Evolutionary conservation across 2,329 filamentous ascomycete species (phyloP), one percentile per base, ranked within the genome.

Genomic region (Myriosclerotinia curreyana): DNA sequence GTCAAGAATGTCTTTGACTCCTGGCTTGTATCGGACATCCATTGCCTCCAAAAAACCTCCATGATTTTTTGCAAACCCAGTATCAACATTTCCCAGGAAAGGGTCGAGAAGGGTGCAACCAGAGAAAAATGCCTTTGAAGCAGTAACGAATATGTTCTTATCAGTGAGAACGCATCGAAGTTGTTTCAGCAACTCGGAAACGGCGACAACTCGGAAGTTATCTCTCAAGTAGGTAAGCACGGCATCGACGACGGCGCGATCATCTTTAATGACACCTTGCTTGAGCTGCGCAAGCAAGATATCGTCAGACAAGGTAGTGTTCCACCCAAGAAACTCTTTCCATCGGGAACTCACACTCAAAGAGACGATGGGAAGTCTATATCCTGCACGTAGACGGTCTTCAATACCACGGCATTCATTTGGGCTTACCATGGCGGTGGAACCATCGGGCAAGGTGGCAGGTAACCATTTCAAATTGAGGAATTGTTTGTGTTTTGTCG

Each of bases 61-160:
- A 25, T 73, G 67, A 1, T 66, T 56, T 20, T 68, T 40, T 61
- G 66, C 69, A 36, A 72, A 72, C 5, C 56, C 66, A 0, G 31
- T 42, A 6, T 73, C 70, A n/a, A 71, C 64, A 56, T 70, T 71
- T 15, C 38, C 66, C 22, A 71, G 42, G 55, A 71, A 73, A 42
- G 71, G 70, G 5, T 62, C 36, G 3, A 73, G 66, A 34, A 60
- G 28, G 0, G 67, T 46, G 22, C 68, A 71, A n/a, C 66, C 60
- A 34, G 42, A 48, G 42, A 56, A 28, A 28, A 73, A 70, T 7
- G 65, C 70, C 4, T 68, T 59, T 15, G 66, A 65, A 22, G 70
- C 62, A 11, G 44, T 51, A 3, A 70, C 46, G 9, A 69, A 70
- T 0, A 7, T 28, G 11, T 60, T 67, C 1, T 46, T 66, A 22